Evolutionary conservation across 2,329 filamentous ascomycete genomes (phyloP), one percentile per base, ranked within the genome.

Genomic region (Botrytis galanthina): DNA sequence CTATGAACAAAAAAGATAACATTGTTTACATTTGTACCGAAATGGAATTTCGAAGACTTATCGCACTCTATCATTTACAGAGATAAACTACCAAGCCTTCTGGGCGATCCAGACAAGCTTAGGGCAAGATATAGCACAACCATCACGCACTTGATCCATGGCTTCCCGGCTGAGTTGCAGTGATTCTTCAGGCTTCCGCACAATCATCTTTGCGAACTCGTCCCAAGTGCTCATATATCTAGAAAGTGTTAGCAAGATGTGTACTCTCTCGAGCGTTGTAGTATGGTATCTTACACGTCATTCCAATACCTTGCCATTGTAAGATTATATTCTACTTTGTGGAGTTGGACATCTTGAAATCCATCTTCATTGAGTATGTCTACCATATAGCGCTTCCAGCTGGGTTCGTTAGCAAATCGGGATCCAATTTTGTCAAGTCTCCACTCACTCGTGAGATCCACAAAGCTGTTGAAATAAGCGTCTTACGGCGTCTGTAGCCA

Each of bases 221-320:
- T 61, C 32, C 59, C 59, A 61, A 8, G 59, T 61, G 12, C 59
- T 61, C 32, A 61, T 61, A n/a, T 61, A 61, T 7, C 59, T 61
- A 61, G 16, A 37, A 39, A 26, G 12, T 26, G 59, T 61, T 5
- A 61, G 35, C 59, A 61, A 37, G 20, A 22, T 61, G 22, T 39
- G 9, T n/a, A 37, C 9, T 1, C 35, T 4, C 12, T 0, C 5
- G n/a, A 39, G 10, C 2, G 1, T 12, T 5, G 26, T 61, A 0
- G 1, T 26, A 39, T 8, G 1, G 9, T 16, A 6, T 61, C 32
- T 61, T 61, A 61, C 59, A 61, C 59, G 3, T 61, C 59, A 26
- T 61, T 61, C 59, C 59, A 39, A 37, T n/a, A 61, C 32, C 59
- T 61, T n/a, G 59, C 59, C 59, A 61, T 61, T 1, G 20, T 61